Evolutionary conservation across 139 green algal genomes (phyloP).

Genomic region (Chlorella sorokiniana): DNA sequence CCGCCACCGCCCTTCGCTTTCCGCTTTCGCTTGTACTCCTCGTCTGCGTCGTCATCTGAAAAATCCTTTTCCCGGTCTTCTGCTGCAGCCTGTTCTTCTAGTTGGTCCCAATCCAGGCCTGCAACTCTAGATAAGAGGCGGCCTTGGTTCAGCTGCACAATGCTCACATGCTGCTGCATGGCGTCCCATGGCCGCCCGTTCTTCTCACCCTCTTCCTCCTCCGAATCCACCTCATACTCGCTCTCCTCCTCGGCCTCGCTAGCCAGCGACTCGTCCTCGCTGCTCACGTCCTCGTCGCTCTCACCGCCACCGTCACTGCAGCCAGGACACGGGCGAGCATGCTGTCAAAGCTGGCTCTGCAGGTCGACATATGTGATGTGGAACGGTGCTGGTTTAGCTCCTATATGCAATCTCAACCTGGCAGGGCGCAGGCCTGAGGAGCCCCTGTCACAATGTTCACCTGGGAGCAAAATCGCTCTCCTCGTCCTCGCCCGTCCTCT

Average conservation of each 20-base stretch:
- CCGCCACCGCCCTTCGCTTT: constrained; percentile 7
- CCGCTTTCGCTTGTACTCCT: not conserved
- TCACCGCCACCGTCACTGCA: constrained; percentile 66
- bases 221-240: constrained; percentile 61
- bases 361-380: too few species aligned
- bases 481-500: constrained; percentile 74
- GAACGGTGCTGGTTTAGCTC: too few species aligned
- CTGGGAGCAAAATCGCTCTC: constrained; percentile 72
- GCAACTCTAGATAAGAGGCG: not conserved
- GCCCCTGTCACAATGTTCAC: not conserved
- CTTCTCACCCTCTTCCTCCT: constrained; percentile 65
- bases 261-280: constrained; percentile 48
- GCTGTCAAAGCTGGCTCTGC: not conserved
- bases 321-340: not conserved
- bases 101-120: constrained; percentile 85
- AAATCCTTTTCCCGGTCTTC: constrained; percentile 39
- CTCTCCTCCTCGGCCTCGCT: constrained; percentile 57
- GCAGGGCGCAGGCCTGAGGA: too few species aligned
- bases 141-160: not conserved
- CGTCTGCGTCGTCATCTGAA: constrained; percentile 32
- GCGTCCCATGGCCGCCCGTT: not conserved
- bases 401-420: too few species aligned
- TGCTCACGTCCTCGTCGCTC: constrained; percentile 41
- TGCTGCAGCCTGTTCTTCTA: constrained; percentile 82
- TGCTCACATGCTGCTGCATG: not conserved